These are phyloP conservation scores for Cadophora gregata DNA, from an alignment of 2,329 filamentous ascomycete genomes.

Conservation along the genomic window DNA sequence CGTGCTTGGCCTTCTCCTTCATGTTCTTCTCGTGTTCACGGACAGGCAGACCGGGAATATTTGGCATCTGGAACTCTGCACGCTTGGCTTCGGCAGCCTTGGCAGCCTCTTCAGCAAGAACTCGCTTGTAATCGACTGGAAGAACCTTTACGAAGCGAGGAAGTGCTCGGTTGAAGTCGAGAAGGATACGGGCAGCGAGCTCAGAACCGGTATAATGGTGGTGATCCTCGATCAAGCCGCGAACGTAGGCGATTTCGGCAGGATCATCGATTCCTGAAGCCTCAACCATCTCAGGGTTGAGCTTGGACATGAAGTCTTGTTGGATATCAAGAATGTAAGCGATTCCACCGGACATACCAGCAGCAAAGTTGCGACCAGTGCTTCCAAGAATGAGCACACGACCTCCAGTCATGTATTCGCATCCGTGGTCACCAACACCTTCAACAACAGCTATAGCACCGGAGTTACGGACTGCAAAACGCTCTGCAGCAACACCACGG, in stretches of 20 bases:
- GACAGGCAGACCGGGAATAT: conserved; percentile 70
- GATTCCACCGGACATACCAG: conserved; percentile 98
- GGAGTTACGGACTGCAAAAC: conserved; percentile 95
- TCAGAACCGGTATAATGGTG: conserved; percentile 98
- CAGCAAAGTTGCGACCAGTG: conserved; percentile 95
- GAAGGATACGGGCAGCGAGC: conserved; percentile 86
- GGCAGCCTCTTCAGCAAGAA: conserved; percentile 82
- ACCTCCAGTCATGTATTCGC: conserved; percentile 99
- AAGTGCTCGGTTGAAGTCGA: conserved; percentile 94
- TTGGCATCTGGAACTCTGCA: conserved; percentile 79
- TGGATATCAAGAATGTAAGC: conserved; percentile 92
- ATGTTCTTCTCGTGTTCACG: conserved; percentile 59
- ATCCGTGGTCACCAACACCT: conserved; percentile 93
- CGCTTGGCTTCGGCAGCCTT: conserved; percentile 87
- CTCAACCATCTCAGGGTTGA: conserved; percentile 98
- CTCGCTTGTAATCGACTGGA: conserved; percentile 94
- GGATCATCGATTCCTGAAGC: conserved; percentile 83
- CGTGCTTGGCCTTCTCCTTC: conserved; percentile 65
- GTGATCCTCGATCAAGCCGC: conserved; percentile 92
- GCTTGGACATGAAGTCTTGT: conserved; percentile 87
- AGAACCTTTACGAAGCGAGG: conserved; percentile 92
- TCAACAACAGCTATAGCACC: conserved; percentile 96
- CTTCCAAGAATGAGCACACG: conserved; percentile 85
- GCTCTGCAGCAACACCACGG: conserved; percentile 94
- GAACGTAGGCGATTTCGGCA: conserved; percentile 86